Evolutionary conservation across 345 rosid species (phyloP).

Genomic region (Trapa bicornis): DNA sequence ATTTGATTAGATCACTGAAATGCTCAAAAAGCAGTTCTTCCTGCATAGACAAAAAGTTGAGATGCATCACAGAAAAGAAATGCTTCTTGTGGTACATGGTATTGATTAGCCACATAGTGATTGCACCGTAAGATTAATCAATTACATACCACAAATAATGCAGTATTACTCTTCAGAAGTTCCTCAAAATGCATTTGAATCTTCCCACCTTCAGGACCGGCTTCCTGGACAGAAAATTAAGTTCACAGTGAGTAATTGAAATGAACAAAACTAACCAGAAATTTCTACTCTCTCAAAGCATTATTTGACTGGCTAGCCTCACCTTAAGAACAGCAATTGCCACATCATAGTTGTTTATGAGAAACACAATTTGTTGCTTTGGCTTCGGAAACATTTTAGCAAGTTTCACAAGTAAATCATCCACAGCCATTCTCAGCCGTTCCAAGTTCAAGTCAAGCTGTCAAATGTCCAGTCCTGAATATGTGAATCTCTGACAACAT

Average conservation of each 20-base stretch:
- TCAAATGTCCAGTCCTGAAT: slow-evolving; percentile 9
- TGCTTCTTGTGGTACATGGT: background rate
- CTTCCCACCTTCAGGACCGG: slow-evolving; percentile 92
- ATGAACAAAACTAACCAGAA: background rate
- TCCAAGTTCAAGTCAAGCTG: slow-evolving; percentile 97
- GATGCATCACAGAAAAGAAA: background rate
- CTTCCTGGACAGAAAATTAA: slow-evolving; percentile 39
- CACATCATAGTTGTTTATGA: slow-evolving; percentile 94
- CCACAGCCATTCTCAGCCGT: slow-evolving; percentile 86
- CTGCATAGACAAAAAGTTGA: slow-evolving; percentile 24
- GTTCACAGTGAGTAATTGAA: background rate
- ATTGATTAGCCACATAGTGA: background rate
- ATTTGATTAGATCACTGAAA: slow-evolving; percentile 79
- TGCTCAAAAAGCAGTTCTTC: slow-evolving; percentile 89
- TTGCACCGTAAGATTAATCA: background rate
- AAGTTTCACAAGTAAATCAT: slow-evolving; percentile 76
- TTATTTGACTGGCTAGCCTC: slow-evolving; percentile 1
- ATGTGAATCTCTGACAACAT: background rate
- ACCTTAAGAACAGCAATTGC: slow-evolving; percentile 92
- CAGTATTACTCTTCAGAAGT: slow-evolving; percentile 73
- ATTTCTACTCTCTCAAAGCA: background rate
- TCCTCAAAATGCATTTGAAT: slow-evolving; percentile 88
- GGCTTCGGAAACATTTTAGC: slow-evolving; percentile 62
- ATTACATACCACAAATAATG: slow-evolving; percentile 61
- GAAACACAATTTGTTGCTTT: slow-evolving; percentile 74